These are phyloP conservation scores for Ganoderma sinense DNA, from an alignment of 1,284 basidiomycete species.

Conservation along the genomic window DNA sequence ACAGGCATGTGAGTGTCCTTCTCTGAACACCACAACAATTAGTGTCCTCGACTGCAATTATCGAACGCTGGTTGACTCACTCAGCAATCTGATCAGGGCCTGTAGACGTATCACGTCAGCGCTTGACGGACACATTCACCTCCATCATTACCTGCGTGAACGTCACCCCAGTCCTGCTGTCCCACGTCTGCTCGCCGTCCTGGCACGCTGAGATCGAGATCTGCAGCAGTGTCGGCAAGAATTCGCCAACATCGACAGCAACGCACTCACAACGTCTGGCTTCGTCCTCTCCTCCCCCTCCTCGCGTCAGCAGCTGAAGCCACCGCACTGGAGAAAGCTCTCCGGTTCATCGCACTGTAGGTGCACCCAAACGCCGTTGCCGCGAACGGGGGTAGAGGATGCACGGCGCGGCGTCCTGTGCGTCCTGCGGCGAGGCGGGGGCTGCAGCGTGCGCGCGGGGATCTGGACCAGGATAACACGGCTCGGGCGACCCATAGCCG, in stretches of 20 bases:
- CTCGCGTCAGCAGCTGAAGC: not conserved
- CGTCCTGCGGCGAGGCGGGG: not conserved
- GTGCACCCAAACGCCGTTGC: not conserved
- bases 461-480: not conserved
- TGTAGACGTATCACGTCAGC: not conserved
- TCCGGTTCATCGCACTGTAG: not conserved
- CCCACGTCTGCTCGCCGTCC: conserved; percentile 12
- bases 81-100: conserved; percentile 8
- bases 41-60: not conserved
- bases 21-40: not conserved
- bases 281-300: not conserved
- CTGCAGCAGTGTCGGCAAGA: not conserved
- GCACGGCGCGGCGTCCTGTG: conserved; percentile 3
- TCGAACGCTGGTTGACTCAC: not conserved
- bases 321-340: not conserved
- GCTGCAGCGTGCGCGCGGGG: conserved; percentile 4
- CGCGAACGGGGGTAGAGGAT: conserved; percentile 6
- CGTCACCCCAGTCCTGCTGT: not conserved
- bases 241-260: not conserved
- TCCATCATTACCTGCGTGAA: conserved; percentile 11
- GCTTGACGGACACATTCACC: too few species aligned
- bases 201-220: conserved; percentile 12
- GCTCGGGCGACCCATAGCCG: not conserved
- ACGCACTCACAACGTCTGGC: conserved; percentile 4
- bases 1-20: not conserved